Conservation (phyloP, 75 land plant species). For the Sequoiadendron giganteum region DNA sequence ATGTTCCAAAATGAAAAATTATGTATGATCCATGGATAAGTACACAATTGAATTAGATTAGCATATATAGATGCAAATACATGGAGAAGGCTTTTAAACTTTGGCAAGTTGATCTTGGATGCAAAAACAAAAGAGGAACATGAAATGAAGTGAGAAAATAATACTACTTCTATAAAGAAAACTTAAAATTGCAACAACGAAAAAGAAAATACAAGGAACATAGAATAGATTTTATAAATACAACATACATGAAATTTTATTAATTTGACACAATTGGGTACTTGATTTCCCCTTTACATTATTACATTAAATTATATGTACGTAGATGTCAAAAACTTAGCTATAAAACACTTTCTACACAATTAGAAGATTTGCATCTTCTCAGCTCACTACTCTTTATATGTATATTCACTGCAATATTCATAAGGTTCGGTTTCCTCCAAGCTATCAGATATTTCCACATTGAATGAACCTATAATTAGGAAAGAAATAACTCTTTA, state of each 20-base stretch:
- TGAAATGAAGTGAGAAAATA: neutral
- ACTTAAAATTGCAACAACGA: neutral
- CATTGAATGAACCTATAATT: neutral
- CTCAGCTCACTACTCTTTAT: neutral
- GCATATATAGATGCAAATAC: neutral
- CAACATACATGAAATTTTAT: neutral
- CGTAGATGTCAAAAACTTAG: neutral
- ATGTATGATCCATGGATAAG: neutral
- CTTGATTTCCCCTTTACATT: neutral
- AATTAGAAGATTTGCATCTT: neutral
- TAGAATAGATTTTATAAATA: neutral
- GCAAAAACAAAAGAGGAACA: neutral
- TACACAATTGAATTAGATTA: neutral
- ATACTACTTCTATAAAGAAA: neutral
- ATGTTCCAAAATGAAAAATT: neutral
- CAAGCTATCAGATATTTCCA: neutral
- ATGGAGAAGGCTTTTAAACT: neutral
- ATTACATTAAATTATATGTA: neutral
- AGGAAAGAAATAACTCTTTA: neutral
- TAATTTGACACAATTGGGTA: neutral
- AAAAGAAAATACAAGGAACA: neutral
- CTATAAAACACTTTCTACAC: neutral
- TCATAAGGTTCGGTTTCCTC: neutral
- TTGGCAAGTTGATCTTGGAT: neutral
- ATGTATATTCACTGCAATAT: neutral